Base-by-base conservation (phyloP, 1,284 basidiomycete species). In the Irpex sp. region DNA sequence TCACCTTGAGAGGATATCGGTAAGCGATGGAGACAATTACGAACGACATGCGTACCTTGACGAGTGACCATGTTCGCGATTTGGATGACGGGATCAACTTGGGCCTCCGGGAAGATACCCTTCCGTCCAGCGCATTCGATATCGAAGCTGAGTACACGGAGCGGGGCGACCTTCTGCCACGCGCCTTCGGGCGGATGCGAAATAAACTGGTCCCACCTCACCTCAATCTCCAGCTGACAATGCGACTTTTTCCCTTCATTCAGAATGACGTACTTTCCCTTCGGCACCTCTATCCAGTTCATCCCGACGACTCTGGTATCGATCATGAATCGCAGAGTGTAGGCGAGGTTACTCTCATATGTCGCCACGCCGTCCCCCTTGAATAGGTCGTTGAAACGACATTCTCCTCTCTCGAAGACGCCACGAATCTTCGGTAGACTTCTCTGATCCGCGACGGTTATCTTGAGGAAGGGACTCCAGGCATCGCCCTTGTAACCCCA, bases 51-150 rank as follows among this genome's bases (percentile, higher is more conserved):
- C n/a, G n/a, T n/a, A n/a, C n/a, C 94, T 82, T 98, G 96, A 2
- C 90, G 82, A 35, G 94, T 97, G 1, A 98, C 95, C 95, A 98
- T 97, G 71, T 94, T 96, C 1, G 95, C 95, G 61, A 98, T 97
- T 69, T 98, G 95, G 68, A 98, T 98, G 61, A 98, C 93, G 3
- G 95, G 95, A 72, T 98, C 95, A 23, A 83, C 75, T 12, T 88
- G 78, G 2, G 95, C 82, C 71, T 98, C 96, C 0, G 95, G 95
- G 70, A 98, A 98, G 66, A 97, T 91, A 52, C 95, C 95, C 70
- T 97, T 97, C 19, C 96, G 82, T 28, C 95, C 95, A 0, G 95
- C 96, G 75, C 95, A 98, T 74, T 98, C 95, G 67, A 98, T 97
- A 84, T 98, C 95, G 68, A 98, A 98, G 68, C 93, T 96, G 28